Evolutionary conservation across 2,329 filamentous ascomycete genomes (phyloP).

Genomic region (Trichoderma afroharzianum): DNA sequence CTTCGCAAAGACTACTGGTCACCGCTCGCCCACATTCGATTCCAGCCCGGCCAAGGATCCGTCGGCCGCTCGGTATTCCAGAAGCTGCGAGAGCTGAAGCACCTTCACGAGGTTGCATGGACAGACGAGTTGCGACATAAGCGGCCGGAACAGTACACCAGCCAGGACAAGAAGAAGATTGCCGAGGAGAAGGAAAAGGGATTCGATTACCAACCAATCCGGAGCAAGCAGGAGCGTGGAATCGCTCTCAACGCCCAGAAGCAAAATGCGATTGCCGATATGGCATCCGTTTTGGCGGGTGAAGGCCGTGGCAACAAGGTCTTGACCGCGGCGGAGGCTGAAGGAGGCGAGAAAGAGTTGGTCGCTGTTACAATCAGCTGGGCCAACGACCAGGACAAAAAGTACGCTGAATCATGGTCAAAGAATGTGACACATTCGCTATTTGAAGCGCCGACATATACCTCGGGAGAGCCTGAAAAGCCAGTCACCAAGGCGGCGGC

Average conservation of each 20-base stretch:
- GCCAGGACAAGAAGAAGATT: constrained; percentile 33
- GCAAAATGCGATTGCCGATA: constrained; percentile 59
- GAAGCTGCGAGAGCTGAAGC: constrained; percentile 61
- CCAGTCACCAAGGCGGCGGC: not conserved
- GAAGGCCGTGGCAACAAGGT: constrained; percentile 51
- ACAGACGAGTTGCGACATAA: constrained; percentile 45
- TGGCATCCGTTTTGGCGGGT: constrained; percentile 56
- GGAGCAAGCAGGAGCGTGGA: constrained; percentile 45
- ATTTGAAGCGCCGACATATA: constrained; percentile 29
- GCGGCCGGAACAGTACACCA: constrained; percentile 32
- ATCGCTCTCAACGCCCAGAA: constrained; percentile 56
- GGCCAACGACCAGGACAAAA: constrained; percentile 45
- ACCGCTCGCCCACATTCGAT: constrained; percentile 57
- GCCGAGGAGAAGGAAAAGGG: constrained; percentile 30
- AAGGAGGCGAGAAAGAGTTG: constrained; percentile 27
- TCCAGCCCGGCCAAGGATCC: constrained; percentile 48
- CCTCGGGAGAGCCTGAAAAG: not conserved
- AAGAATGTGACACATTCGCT: constrained; percentile 51
- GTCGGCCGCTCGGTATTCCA: constrained; percentile 59
- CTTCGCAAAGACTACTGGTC: constrained; percentile 66
- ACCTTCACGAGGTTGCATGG: constrained; percentile 61
- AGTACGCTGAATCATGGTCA: constrained; percentile 48
- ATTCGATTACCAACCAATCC: constrained; percentile 32
- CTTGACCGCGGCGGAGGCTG: constrained; percentile 22
- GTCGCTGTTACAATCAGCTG: constrained; percentile 48